Evolutionary conservation across 768 basidiomycete species (phyloP).

Genomic region (Tylopilus plumbeoviolaceoides): DNA sequence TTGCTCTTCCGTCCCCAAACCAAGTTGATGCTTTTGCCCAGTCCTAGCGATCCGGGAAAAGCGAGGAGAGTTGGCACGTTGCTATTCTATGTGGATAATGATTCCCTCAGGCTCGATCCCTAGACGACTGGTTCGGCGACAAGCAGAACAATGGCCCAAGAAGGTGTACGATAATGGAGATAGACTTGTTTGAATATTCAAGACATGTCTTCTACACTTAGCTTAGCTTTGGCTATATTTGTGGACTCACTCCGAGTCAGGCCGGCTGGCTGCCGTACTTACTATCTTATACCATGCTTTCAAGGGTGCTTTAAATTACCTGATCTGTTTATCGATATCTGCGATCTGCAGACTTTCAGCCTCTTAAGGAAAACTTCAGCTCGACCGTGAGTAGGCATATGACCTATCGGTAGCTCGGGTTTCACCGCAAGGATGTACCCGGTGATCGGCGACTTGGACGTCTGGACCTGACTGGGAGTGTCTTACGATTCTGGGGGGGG

Average conservation of each 20-base stretch:
- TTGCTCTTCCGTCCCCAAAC: slow-evolving; percentile 41
- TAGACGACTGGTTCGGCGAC: background rate
- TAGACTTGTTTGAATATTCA: background rate
- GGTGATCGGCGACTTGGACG: too few species aligned
- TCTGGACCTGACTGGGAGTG: too few species aligned
- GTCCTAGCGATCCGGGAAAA: background rate
- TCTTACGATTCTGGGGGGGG: too few species aligned
- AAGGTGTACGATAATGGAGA: background rate
- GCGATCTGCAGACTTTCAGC: background rate
- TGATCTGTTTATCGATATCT: background rate
- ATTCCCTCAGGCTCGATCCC: background rate
- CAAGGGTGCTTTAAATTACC: background rate
- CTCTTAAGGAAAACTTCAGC: background rate
- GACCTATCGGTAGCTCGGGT: too few species aligned
- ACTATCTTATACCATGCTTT: too few species aligned
- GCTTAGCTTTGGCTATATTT: background rate
- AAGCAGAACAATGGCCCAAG: too few species aligned
- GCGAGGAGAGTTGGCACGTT: slow-evolving; percentile 17
- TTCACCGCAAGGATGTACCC: too few species aligned
- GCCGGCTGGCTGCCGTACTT: too few species aligned
- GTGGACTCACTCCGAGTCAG: too few species aligned
- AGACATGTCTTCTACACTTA: background rate
- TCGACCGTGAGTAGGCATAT: background rate
- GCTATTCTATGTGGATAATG: slow-evolving; percentile 17
- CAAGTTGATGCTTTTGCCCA: slow-evolving; percentile 16